Evolutionary conservation across 2,329 filamentous ascomycete genomes (phyloP).

Genomic region (Blumeria graminis): DNA sequence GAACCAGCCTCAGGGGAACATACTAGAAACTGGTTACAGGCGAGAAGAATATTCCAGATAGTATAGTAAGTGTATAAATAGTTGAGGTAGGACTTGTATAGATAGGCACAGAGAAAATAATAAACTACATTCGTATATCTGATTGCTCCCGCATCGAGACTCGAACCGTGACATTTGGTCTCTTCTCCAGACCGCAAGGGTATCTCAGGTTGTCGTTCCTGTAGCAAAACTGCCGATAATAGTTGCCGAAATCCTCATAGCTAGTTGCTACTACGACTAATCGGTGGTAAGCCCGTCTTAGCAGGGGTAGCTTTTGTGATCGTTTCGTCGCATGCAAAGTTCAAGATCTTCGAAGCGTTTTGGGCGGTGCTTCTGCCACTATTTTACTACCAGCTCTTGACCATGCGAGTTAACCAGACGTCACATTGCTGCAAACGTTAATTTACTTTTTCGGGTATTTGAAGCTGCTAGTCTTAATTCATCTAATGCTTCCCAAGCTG

Average conservation of each 20-base stretch:
- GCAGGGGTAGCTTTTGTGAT: background rate
- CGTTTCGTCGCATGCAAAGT: background rate
- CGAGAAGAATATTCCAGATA: too few relatives aligned
- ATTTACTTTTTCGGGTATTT: background rate
- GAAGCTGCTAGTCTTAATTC: background rate
- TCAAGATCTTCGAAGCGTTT: background rate
- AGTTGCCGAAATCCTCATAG: background rate
- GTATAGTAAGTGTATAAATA: too few relatives aligned
- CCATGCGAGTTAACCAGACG: background rate
- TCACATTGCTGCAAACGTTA: background rate
- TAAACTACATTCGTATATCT: too few relatives aligned
- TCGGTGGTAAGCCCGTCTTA: background rate
- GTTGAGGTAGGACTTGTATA: too few relatives aligned
- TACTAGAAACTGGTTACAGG: too few relatives aligned
- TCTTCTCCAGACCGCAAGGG: background rate
- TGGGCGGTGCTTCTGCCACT: background rate
- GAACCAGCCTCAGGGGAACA: too few relatives aligned
- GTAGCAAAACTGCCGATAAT: background rate
- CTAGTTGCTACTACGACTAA: background rate
- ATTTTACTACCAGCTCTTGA: background rate
- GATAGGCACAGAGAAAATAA: too few relatives aligned
- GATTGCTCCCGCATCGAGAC: too few relatives aligned
- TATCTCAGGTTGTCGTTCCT: background rate
- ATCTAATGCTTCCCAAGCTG: too few relatives aligned
- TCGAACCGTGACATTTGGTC: too few relatives aligned